These are phyloP conservation scores for Neocucurbitaria cava DNA, from an alignment of 2,329 filamentous ascomycete species.

Conservation along the genomic window DNA sequence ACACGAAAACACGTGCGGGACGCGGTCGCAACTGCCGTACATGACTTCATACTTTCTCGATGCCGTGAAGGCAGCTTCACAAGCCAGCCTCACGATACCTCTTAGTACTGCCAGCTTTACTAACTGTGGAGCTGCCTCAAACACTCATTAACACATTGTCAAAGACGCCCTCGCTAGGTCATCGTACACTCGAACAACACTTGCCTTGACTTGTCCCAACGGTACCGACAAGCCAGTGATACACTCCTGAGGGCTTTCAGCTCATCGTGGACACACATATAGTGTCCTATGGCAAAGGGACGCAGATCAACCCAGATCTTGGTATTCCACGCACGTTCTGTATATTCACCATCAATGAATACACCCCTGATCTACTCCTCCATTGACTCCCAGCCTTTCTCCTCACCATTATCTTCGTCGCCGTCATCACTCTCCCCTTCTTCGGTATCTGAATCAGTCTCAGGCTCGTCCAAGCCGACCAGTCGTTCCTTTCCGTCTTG, in stretches of 20 bases:
- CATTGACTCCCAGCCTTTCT: slow-evolving; percentile 51
- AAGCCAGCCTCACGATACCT: no score
- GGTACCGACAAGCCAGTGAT: background rate
- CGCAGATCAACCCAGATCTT: background rate
- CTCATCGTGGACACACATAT: background rate
- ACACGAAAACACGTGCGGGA: slow-evolving; percentile 18
- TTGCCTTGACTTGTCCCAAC: background rate
- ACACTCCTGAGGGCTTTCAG: background rate
- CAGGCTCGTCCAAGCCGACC: slow-evolving; percentile 72
- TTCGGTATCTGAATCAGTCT: slow-evolving; percentile 68
- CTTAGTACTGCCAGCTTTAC: background rate
- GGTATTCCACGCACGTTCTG: background rate
- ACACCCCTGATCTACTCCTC: slow-evolving; percentile 46
- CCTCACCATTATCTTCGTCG: slow-evolving; percentile 44
- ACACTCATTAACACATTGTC: background rate
- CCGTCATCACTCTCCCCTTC: slow-evolving; percentile 56
- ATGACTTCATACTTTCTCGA: background rate
- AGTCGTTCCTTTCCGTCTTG: slow-evolving; percentile 75
- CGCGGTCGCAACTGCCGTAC: background rate
- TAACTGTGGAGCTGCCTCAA: background rate
- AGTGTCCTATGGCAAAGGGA: background rate
- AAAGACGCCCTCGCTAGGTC: background rate
- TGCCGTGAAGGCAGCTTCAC: no score
- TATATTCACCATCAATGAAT: slow-evolving; percentile 9
- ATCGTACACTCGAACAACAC: background rate